These are phyloP conservation scores for Penicillium sclerotiorum DNA, from an alignment of 2,329 filamentous ascomycete species.

Conservation along the genomic window DNA sequence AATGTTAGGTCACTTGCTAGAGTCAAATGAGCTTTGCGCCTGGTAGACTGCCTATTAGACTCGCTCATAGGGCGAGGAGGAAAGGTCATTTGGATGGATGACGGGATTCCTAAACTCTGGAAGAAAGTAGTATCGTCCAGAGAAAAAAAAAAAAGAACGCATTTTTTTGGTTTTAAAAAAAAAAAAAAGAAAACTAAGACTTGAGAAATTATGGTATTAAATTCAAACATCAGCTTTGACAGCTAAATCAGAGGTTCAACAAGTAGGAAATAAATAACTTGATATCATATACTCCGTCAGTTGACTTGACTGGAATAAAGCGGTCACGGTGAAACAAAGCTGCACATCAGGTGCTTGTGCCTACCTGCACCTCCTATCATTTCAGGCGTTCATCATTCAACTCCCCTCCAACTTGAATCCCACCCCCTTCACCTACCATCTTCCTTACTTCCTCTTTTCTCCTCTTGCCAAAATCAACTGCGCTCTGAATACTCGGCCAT, in stretches of 20 bases:
- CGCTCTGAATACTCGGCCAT: conserved; percentile 7
- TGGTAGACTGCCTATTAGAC: too few relatives aligned
- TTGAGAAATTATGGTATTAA: too few relatives aligned
- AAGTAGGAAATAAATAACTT: too few relatives aligned
- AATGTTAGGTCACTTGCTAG: conserved; percentile 12
- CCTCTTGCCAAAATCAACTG: conserved; percentile 18
- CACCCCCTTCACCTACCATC: conserved; percentile 17
- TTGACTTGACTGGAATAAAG: not conserved
- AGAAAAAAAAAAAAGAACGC: too few relatives aligned
- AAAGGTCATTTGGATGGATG: not conserved
- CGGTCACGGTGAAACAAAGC: conserved; percentile 23
- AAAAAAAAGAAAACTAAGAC: too few relatives aligned
- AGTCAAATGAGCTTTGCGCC: conserved; percentile 10
- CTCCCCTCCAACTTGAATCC: conserved; percentile 22
- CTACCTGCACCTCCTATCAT: conserved; percentile 33
- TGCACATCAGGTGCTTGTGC: conserved; percentile 30
- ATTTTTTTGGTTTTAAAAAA: too few relatives aligned
- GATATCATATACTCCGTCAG: not conserved
- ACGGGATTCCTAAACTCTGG: not conserved
- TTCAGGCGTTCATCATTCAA: conserved; percentile 32
- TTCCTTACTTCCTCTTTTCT: conserved; percentile 8
- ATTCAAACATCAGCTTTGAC: too few relatives aligned
- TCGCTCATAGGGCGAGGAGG: conserved; percentile 4
- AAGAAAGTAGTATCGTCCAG: too few relatives aligned
- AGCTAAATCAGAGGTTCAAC: too few relatives aligned